Evolutionary conservation across 768 basidiomycete species (phyloP).

Genomic region (Suillus discolor): DNA sequence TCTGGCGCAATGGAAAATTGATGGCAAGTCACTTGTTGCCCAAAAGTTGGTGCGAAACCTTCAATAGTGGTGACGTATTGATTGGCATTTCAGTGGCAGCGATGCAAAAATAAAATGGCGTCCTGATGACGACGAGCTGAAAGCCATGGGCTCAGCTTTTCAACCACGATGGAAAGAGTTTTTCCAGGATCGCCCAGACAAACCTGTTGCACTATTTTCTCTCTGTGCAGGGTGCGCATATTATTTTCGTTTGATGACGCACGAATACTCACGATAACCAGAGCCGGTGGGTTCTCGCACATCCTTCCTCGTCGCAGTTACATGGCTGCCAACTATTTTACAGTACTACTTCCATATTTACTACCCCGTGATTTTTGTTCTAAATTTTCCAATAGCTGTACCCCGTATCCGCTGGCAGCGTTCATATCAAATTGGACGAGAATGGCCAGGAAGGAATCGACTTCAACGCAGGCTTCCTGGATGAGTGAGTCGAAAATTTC

Average conservation of each 20-base stretch:
- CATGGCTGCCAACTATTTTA: conserved; percentile 27
- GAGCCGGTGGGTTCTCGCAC: background rate
- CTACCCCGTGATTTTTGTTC: background rate
- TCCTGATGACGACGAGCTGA: conserved; percentile 22
- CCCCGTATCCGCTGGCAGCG: conserved; percentile 47
- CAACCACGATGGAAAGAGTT: conserved; percentile 22
- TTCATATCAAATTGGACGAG: conserved; percentile 47
- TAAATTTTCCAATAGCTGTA: conserved; percentile 31
- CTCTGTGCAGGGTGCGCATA: conserved; percentile 4
- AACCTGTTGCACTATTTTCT: conserved; percentile 15
- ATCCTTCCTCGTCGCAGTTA: conserved; percentile 16
- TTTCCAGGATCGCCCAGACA: conserved; percentile 22
- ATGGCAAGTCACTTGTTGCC: conserved; percentile 48
- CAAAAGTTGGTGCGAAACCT: conserved; percentile 45
- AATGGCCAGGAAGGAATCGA: conserved; percentile 41
- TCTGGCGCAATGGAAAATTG: conserved; percentile 30
- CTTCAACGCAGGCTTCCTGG: conserved; percentile 52
- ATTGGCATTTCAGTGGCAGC: conserved; percentile 10
- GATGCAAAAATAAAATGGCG: conserved; percentile 28
- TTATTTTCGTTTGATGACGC: background rate
- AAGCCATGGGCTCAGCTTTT: conserved; percentile 23
- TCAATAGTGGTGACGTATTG: background rate
- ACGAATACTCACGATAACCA: background rate
- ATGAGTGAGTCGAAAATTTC: conserved; percentile 36
- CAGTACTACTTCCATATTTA: conserved; percentile 24